Base-by-base conservation (phyloP, 805 yeast genomes). In the Wickerhamomyces silvicola region DNA sequence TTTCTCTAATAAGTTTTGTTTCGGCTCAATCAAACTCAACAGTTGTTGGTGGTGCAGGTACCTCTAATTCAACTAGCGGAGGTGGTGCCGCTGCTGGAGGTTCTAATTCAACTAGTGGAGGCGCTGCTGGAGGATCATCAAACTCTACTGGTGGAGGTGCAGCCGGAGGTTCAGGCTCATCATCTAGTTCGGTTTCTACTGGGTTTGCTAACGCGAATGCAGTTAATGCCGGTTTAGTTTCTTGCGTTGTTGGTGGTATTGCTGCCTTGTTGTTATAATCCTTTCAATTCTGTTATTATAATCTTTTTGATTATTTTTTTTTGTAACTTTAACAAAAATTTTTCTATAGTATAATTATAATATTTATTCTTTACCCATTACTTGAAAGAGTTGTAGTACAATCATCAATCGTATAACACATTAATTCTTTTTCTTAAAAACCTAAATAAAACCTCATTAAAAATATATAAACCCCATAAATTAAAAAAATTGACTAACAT, bases 231-330 rank as follows among this genome's bases (percentile, higher is more conserved):
- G 43, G 46, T 31, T 19, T 41, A n/a, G 16, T 39, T 23, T 36
- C 44, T 18, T 43, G 36, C 31, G 48, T 34, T 30, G 43, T 31
- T 33, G 52, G 46, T 30, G 49, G 39, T 27, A 34, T 35, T 22
- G 45, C 36, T 39, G 54, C 52, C 16, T 31, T 47, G 13, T 26
- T 46, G 33, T 28, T 48, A 13, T 45, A 27, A 37, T n/a, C n/a
- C n/a, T n/a, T n/a, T n/a, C n/a, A n/a, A n/a, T n/a, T n/a, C n/a
- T n/a, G 15, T n/a, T 6, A n/a, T 14, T 11, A 20, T 13, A 8
- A n/a, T 12, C 18, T 5, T 6, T 22, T 16, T 18, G 12, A n/a
- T 15, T 20, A 15, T 24, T 16, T 28, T 26, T 17, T 11, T 22
- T 24, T 19, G 22, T 20, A 24, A 11, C 8, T n/a, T 23, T n/a